Base-by-base conservation (phyloP, 495 filamentous ascomycete species). In the Physcia stellaris region DNA sequence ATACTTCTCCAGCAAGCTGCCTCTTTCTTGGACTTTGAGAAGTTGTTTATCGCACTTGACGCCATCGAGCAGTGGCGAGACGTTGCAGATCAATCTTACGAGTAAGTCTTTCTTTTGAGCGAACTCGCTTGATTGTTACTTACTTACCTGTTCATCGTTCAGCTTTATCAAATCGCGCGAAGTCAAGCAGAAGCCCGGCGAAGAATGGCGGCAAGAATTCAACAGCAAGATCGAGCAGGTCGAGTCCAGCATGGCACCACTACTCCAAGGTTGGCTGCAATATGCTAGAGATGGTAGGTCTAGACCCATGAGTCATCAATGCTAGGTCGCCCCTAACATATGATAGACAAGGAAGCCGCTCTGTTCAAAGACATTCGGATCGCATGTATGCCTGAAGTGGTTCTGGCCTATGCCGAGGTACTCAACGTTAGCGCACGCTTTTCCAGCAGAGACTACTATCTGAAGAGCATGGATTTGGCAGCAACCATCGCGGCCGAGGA, bases 391-490 rank as follows among this genome's bases (percentile, higher is more conserved):
- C 86, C 87, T 16, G 83, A 90, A 59, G 63, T 80, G 7, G 57
- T 93, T 38, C 66, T 94, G 27, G 79, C 79, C n/a, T 93, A 86
- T 54, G 71, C 79, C 55, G 77, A 66, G 48, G 71, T 77, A 15
- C 57, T 92, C 32, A 76, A 86, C 51, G 77, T 74, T 51, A 73
- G 73, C 10, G 80, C 79, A 3, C 68, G 68, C 19, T 60, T 66
- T 27, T 58, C 85, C 5, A 73, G 62, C 28, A 73, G 75, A 18
- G 80, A 79, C 35, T 63, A 66, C 37, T 59, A 87, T 21, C 61
- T 82, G 22, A 75, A 83, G 48, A 77, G 77, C 58, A 83, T 94
- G 80, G 77, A 86, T 32, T 58, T 93, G 12, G 73, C 80, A 0
- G 70, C 75, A 4, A 53, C 73, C 16, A 68, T 92, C 11, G 76